These are phyloP conservation scores for Mycosarcoma mackinlayi DNA, from an alignment of 1,284 basidiomycete species.

Conservation along the genomic window DNA sequence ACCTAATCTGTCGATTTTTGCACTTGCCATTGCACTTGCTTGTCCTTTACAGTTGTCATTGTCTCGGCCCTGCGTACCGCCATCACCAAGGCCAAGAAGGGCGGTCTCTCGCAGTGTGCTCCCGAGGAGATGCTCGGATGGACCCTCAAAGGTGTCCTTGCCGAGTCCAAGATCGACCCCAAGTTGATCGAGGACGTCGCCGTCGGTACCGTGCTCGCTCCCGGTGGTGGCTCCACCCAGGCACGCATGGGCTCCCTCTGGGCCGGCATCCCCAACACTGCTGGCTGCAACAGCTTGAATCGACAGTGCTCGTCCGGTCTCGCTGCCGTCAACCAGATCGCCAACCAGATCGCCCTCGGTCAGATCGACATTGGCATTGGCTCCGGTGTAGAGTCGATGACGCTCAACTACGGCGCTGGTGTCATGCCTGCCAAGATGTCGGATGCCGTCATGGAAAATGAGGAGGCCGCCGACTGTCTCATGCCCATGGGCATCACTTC, in stretches of 20 bases:
- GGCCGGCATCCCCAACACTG: constrained; percentile 81
- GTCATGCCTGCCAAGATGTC: constrained; percentile 81
- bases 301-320: constrained; percentile 89
- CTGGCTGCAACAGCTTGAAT: constrained; percentile 84
- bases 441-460: constrained; percentile 80
- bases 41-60: constrained; percentile 77
- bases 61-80: constrained; percentile 87
- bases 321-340: constrained; percentile 87
- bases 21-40: background rate
- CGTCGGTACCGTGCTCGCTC: constrained; percentile 93
- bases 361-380: constrained; percentile 84
- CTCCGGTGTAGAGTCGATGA: constrained; percentile 97
- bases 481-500: constrained; percentile 97
- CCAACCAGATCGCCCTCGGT: constrained; percentile 78
- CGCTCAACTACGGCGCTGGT: constrained; percentile 74
- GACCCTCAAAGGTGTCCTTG: constrained; percentile 69
- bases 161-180: constrained; percentile 76
- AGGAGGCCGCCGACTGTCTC: constrained; percentile 89
- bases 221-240: constrained; percentile 86
- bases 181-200: constrained; percentile 78
- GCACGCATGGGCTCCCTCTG: constrained; percentile 95
- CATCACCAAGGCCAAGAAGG: constrained; percentile 89
- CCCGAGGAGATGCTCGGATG: constrained; percentile 89
- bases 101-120: constrained; percentile 84
- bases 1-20: background rate